Base-by-base conservation (phyloP, 257 asterid species). In the Nicotiana noctiflora region DNA sequence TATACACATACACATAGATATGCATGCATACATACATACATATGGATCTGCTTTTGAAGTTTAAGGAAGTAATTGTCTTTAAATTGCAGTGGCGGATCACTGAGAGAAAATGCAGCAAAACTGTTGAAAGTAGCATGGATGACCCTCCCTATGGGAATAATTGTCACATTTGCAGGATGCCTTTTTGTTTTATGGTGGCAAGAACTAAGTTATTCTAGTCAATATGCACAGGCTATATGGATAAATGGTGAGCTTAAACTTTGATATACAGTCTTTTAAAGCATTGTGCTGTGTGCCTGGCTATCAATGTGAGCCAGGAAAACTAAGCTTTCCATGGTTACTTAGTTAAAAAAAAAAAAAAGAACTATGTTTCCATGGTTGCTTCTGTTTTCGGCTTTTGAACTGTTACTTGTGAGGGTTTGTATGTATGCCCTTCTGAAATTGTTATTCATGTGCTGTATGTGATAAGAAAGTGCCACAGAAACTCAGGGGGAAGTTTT, bases 121-220 rank as follows among this genome's bases (percentile, higher is more conserved):
- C 91, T 93, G 82, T 86, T 94, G 89, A 96, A 88, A 90, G 90
- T 96, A 75, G 98, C 98, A 31, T 96, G 99, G 98, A 81, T 92
- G 84, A 87, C 94, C 52, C 84, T 92, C 62, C 99, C 98, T 57
- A 59, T 93, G 63, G 99, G 99, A 81, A 82, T 90, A 74, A 53
- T 90, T 49, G 81, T 91, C 75, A 90, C 97, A 46, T 37, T 87
- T 81, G 84, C 84, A 15, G 99, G 92, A 80, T 89, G 94, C 68
- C 44, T 87, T 61, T 85, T 90, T 80, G 90, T 96, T 61, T 87
- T 94, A 87, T 92, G 99, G 99, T 92, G 96, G 97, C 97, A 92
- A 89, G 89, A 82, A 74, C 85, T 95, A 67, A 87, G 91, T 88
- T 86, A 81, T 83, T 90, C 93, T 64, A 93, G 88, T 83, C 89